Base-by-base conservation (phyloP, 192 early-diverging fungal species). In the Pecoramyces ruminantium region DNA sequence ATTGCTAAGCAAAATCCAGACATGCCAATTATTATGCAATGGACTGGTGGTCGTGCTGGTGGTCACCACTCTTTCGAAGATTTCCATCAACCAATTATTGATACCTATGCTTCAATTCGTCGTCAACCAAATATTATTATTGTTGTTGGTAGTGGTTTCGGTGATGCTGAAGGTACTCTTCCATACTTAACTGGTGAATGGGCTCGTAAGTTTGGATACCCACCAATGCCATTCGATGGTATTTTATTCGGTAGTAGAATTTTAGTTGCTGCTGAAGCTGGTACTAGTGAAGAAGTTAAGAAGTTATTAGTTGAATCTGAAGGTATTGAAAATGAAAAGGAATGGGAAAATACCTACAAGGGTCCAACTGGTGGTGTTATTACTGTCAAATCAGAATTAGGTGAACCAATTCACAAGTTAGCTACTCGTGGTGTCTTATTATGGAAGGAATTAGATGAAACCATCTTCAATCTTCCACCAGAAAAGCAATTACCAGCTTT, bases 31-130 rank as follows among this genome's bases (percentile, higher is more conserved):
- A 88, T 97, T 78, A 87, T 97, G 79, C 95, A 98, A 86, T 98
- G 96, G 96, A 98, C 96, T 27, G 96, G 96, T 86, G 96, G 96
- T 30, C 92, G 96, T 81, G 96, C 92, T 39, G 97, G 96, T 83
- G 97, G 97, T 25, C 97, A 98, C 85, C 95, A 98, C 90, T 95
- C 93, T 82, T 97, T 93, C 81, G 97, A 97, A 87, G 95, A 98
- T 87, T 93, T 96, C 85, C 95, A 97, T 85, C 90, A 91, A 83
- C 95, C 96, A 77, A 92, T 98, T 81, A 83, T 98, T 12, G 92
- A 94, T 83, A 93, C 95, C 0, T 98, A 92, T 77, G 93, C 92
- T 77, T 88, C 93, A 77, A 93, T 98, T 78, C 91, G 97, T 83
- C 88, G 92, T 8, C 90, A 90, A 39, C 29, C 84, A 78, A 97